Base-by-base conservation (phyloP, 345 rosid genomes). In the Erysimum cheiranthoides region DNA sequence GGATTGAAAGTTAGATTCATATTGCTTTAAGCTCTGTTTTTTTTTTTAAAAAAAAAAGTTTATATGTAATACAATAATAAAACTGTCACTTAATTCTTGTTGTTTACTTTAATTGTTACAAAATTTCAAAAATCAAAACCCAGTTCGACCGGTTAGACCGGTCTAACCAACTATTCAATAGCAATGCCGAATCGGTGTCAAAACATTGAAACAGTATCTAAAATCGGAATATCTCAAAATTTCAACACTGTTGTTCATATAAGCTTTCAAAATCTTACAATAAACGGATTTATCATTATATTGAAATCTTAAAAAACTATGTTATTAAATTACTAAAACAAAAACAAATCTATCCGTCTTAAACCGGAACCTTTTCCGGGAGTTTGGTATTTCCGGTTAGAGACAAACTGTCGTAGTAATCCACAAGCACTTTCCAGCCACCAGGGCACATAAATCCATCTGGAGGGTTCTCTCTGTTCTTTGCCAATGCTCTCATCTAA, bases 371-470 rank as follows among this genome's bases (percentile, higher is more conserved):
- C 39, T 90, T 85, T 73, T 85, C 87, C 0, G 82, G 83, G 6
- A 89, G 76, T 72, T 75, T 83, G 32, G 31, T 78, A 40, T 50
- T 83, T 61, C 74, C 87, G 1, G 86, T 58, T 8, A 83, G 70
- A 9, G 83, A 46, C 79, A 91, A 75, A 71, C 96, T 88, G 72
- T 86, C 97, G 14, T 93, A 93, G 82, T 90, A 90, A 4, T 90
- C 96, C 1, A 87, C 95, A 83, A 90, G 78, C 71, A 90, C 96
- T 63, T 91, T 58, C 98, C 98, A 93, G 34, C 98, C 97, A 50
- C 93, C 90, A 8, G 91, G 96, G 84, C 97, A 93, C 98, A 93
- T 91, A 73, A 93, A 93, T 49, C 98, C 98, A 63, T 88, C 90
- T 10, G 98, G 96, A n/a, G 98, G 97, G 66, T 79, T 90, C 82